These are phyloP conservation scores for Cyclostephanos tholiformis DNA, from an alignment of 108 stramenopile species.

Conservation along the genomic window DNA sequence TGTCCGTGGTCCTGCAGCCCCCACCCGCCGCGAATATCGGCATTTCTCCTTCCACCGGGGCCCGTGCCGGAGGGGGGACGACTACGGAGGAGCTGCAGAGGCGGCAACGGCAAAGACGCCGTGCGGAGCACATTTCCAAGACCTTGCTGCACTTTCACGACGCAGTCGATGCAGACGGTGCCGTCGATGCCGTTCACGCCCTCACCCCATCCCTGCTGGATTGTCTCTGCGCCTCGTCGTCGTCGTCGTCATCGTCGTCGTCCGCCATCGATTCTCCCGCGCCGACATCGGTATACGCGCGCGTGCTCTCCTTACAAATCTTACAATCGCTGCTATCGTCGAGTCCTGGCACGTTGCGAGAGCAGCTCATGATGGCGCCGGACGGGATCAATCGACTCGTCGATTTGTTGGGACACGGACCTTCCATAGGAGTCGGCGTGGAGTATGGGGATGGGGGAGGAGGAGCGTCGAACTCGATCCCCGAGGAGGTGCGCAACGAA, in stretches of 20 bases:
- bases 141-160: slow-evolving; percentile 43
- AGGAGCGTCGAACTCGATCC: slow-evolving; percentile 14
- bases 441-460: neutral
- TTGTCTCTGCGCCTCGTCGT: slow-evolving; percentile 42
- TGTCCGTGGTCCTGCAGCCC: slow-evolving; percentile 25
- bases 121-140: slow-evolving; percentile 38
- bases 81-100: slow-evolving; percentile 28
- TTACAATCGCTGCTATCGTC: slow-evolving; percentile 44
- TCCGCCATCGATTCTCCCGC: neutral
- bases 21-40: neutral
- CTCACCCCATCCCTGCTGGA: slow-evolving; percentile 56
- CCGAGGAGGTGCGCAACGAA: slow-evolving; percentile 72
- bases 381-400: slow-evolving; percentile 78
- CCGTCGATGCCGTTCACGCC: slow-evolving; percentile 12
- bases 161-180: slow-evolving; percentile 2
- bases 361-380: slow-evolving; percentile 74
- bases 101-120: slow-evolving; percentile 30
- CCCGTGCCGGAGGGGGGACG: neutral
- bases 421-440: neutral
- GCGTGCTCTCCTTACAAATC: slow-evolving; percentile 66
- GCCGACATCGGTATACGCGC: slow-evolving; percentile 49
- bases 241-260: neutral
- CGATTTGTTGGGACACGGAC: slow-evolving; percentile 54
- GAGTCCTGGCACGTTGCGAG: slow-evolving; percentile 46
- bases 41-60: neutral